Conservation (phyloP, 2,329 filamentous ascomycete species). For the Trichophyton verrucosum region DNA sequence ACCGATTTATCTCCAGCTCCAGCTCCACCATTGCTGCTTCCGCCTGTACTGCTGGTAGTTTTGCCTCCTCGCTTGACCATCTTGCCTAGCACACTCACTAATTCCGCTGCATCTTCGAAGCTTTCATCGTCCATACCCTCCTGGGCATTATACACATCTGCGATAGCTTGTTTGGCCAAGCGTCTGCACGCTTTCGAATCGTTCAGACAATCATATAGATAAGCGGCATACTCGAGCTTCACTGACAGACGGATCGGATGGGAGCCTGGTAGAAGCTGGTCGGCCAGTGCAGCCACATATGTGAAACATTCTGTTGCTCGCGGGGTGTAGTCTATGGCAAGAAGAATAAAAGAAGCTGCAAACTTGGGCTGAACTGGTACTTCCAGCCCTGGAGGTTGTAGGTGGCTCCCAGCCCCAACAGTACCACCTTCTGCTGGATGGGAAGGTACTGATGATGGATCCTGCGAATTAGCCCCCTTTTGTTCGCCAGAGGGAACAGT, state of each 20-base stretch:
- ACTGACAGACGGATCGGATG: slow-evolving; percentile 82
- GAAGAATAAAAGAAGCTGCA: slow-evolving; percentile 64
- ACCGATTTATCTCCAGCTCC: slow-evolving; percentile 19
- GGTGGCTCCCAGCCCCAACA: slow-evolving; percentile 39
- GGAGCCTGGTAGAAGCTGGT: slow-evolving; percentile 66
- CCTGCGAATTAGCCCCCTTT: slow-evolving; percentile 7
- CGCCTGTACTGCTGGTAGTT: slow-evolving; percentile 19
- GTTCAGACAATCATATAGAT: slow-evolving; percentile 84
- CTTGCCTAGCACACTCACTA: slow-evolving; percentile 72
- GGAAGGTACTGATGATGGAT: slow-evolving; percentile 28
- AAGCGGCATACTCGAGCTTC: slow-evolving; percentile 84
- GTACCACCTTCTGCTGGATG: slow-evolving; percentile 46
- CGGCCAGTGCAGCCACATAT: slow-evolving; percentile 62
- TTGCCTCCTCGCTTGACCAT: slow-evolving; percentile 67
- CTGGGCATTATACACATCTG: slow-evolving; percentile 79
- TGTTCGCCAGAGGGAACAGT: slow-evolving; percentile 20
- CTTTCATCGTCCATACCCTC: slow-evolving; percentile 93
- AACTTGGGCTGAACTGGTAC: slow-evolving; percentile 21
- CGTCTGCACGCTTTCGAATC: slow-evolving; percentile 63
- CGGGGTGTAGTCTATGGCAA: slow-evolving; percentile 67
- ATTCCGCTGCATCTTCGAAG: slow-evolving; percentile 79
- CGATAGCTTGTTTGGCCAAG: slow-evolving; percentile 69
- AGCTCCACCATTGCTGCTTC: slow-evolving; percentile 22
- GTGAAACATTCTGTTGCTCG: slow-evolving; percentile 70
- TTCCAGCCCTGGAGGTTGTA: slow-evolving; percentile 35